Percentiles rank a stretch among this genome's conserved stretches.
Conservation (phyloP, 1,284 basidiomycete species). For the Gymnopus androsaceus region DNA sequence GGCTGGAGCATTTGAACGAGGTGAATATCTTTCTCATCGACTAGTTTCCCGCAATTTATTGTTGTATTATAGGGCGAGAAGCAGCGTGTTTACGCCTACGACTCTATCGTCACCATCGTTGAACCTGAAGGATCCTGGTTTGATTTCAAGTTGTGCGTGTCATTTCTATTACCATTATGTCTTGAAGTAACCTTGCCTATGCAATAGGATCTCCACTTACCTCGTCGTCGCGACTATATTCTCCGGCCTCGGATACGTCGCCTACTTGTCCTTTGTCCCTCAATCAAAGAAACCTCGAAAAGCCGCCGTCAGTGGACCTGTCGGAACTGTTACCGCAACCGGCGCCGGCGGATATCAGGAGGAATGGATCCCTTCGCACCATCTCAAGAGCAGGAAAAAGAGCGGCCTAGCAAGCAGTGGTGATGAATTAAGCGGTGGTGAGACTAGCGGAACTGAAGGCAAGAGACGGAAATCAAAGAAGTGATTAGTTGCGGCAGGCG, state of each 20-base stretch:
- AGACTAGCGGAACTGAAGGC: conserved; percentile 59
- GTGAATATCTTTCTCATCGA: conserved; percentile 53
- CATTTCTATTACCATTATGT: conserved; percentile 8
- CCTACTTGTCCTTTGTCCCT: conserved; percentile 69
- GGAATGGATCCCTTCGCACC: conserved; percentile 91
- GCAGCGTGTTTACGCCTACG: conserved; percentile 72
- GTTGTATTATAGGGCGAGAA: conserved; percentile 43
- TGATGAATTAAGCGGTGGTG: conserved; percentile 66
- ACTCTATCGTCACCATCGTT: conserved; percentile 80
- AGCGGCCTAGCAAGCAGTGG: conserved; percentile 53
- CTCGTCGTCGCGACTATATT: conserved; percentile 68
- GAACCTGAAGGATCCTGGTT: conserved; percentile 81
- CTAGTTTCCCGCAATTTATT: background rate
- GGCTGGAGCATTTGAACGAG: conserved; percentile 72
- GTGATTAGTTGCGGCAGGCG: conserved; percentile 29
- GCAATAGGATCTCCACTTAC: conserved; percentile 73
- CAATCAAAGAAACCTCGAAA: conserved; percentile 54
- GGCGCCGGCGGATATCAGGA: conserved; percentile 80
- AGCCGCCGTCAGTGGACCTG: conserved; percentile 53
- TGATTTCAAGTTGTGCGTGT: conserved; percentile 76
- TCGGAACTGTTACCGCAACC: conserved; percentile 63
- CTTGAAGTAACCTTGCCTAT: conserved; percentile 3
- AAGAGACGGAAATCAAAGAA: conserved; percentile 63
- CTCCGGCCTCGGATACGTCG: conserved; percentile 66
- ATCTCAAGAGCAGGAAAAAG: conserved; percentile 63